Percentiles rank a stretch among this genome's conserved stretches.
Evolutionary conservation across 805 yeast species (phyloP).

Genomic region (Zygosaccharomyces lentus): DNA sequence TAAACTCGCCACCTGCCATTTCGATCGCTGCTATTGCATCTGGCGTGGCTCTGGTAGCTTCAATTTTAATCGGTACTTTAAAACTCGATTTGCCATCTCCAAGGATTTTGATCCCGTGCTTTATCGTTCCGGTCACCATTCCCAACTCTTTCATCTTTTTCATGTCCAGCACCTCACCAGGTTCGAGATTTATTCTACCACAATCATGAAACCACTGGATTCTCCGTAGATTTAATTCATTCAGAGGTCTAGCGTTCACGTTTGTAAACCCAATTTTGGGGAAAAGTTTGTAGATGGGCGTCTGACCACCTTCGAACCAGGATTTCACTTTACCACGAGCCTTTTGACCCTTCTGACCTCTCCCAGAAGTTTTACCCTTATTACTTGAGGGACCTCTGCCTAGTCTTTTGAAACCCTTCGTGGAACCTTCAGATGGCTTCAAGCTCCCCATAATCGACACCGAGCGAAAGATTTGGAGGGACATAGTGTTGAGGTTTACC

Average conservation of each 20-base stretch:
- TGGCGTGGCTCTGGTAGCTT: constrained; percentile 75
- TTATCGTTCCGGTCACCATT: constrained; percentile 62
- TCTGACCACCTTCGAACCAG: constrained; percentile 99
- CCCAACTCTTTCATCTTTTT: constrained; percentile 72
- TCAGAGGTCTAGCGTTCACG: constrained; percentile 49
- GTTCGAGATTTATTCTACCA: constrained; percentile 56
- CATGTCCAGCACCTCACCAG: constrained; percentile 67
- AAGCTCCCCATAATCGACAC: constrained; percentile 50
- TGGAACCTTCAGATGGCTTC: constrained; percentile 59
- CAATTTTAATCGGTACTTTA: constrained; percentile 64
- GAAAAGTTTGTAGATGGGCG: constrained; percentile 77
- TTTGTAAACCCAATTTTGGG: constrained; percentile 87
- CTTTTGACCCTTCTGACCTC: constrained; percentile 99
- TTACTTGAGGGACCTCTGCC: constrained; percentile 97
- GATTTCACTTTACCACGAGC: constrained; percentile 87
- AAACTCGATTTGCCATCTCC: constrained; percentile 55
- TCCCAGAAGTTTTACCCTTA: constrained; percentile 89
- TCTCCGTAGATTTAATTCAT: constrained; percentile 60
- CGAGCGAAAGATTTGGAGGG: constrained; percentile 27
- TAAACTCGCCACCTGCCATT: constrained; percentile 64
- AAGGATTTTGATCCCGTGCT: constrained; percentile 77
- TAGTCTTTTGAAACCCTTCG: constrained; percentile 59
- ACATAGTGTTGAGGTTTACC: background rate
- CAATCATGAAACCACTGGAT: constrained; percentile 66
- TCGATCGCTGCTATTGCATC: constrained; percentile 74